Evolutionary conservation across 495 filamentous ascomycete genomes (phyloP), one percentile per base, ranked within the genome.

Genomic region (Neurospora sp.): DNA sequence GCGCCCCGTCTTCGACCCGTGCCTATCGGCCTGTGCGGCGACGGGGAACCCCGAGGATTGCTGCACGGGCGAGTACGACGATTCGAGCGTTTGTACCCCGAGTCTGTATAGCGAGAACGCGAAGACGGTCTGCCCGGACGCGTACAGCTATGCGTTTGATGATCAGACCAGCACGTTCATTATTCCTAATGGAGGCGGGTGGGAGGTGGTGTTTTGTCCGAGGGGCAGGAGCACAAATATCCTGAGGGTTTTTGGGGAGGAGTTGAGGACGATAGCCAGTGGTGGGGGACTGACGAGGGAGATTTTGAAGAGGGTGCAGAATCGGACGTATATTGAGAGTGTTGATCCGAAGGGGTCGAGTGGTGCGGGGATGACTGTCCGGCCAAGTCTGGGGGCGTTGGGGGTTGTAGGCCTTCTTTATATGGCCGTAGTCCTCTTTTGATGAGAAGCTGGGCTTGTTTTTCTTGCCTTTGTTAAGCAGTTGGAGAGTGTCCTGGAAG

Each of bases 101-200:
- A 86, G 85, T 66, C 73, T 85, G 31, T 95, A 93, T 78, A 88
- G 87, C 71, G 84, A 79, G 72, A 78, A 82, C 22, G 91, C 90
- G 40, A 95, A 95, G 84, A 80, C 73, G 20, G 86, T 94, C 18
- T 95, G 92, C 79, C 92, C 92, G 3, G 92, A 95, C 81, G 92
- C 92, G 20, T 95, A 94, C 79, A 91, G 89, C 77, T 95, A 87
- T 77, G 91, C 92, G 11, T 94, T 88, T 75, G 91, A 95, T 76
- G 93, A 95, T 81, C 82, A 87, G 70, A 86, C 85, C 7, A 90
- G 88, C 59, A 94, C 92, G 0, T 94, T 95, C 79, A 90, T 92
- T 73, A 86, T 93, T 9, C 91, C 92, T 0, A 83, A 83, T 37
- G 91, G 91, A 6, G 89, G 87, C 6, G 92, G 91, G 2, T 95